Base-by-base conservation (phyloP, 768 basidiomycete genomes). In the Kwoniella sp. region DNA sequence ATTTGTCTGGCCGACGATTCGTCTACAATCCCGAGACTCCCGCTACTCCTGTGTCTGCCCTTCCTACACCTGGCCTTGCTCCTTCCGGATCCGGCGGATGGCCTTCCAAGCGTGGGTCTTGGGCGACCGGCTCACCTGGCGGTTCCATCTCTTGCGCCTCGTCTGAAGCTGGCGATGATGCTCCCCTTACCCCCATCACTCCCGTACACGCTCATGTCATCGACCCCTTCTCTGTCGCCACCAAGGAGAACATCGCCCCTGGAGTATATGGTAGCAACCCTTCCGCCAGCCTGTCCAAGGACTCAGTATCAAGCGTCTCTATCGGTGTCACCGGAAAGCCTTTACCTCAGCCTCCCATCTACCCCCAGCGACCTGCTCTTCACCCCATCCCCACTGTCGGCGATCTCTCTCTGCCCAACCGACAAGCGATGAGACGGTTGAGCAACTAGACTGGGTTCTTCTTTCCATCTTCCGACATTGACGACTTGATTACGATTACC, bases 1-100 rank as follows among this genome's bases (percentile, higher is more conserved):
- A 98, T 79, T 87, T 97, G 53, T 86, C 90, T 74, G 94, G 93
- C 66, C 71, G 77, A 29, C 70, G 76, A 56, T 79, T 67, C 64
- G 63, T 69, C 53, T 79, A 73, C 68, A 60, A 70, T 15, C 69
- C 76, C 51, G 72, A 75, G 25, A 33, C 69, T 25, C 77, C 77
- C 25, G 67, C 68, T 60, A 73, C 73, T 37, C 72, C 77, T 33
- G 71, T 72, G 29, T 69, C 75, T 5, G 63, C 63, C 37, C 58
- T 74, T 12, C 58, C 65, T 50, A 72, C 78, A 17, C 73, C 75
- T 15, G 77, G 77, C 36, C 69, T 79, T 29, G 71, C 72, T 6
- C 75, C 77, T 48, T 73, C 70, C 26, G 65, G 65, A 4, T 76
- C 76, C 6, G 50, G 62, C 27, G 62, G 62, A 22, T 77, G 77